Conservation (phyloP, 2,329 filamentous ascomycete species). For the Allantophomopsis cytisporea region DNA sequence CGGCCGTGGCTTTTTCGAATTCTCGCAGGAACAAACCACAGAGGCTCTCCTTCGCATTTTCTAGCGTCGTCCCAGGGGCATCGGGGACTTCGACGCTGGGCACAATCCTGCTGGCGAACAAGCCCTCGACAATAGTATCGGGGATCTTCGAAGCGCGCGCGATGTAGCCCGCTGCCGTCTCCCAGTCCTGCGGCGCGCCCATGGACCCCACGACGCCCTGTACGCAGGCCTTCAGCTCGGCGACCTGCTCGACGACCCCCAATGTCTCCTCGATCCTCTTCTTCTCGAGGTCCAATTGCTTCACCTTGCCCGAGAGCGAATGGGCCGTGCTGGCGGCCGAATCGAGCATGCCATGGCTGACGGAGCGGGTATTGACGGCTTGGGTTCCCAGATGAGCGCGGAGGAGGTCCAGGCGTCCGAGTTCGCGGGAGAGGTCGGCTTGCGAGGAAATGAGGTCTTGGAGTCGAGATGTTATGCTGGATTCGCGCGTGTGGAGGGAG, state of each 20-base stretch:
- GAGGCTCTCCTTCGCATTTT: constrained; percentile 76
- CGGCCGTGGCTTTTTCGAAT: constrained; percentile 82
- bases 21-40: constrained; percentile 86
- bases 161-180: constrained; percentile 85
- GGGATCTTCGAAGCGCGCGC: constrained; percentile 73
- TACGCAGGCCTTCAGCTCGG: constrained; percentile 92
- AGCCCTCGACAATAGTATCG: constrained; percentile 63
- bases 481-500: constrained; percentile 63
- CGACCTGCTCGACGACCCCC: constrained; percentile 86
- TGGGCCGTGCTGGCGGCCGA: constrained; percentile 75
- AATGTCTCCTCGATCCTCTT: constrained; percentile 81
- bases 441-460: constrained; percentile 70
- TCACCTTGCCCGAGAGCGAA: constrained; percentile 76
- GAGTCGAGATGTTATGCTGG: constrained; percentile 58
- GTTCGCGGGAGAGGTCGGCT: constrained; percentile 72
- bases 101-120: constrained; percentile 84
- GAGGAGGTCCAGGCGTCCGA: constrained; percentile 77
- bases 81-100: constrained; percentile 94
- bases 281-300: constrained; percentile 81
- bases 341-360: constrained; percentile 85
- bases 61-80: constrained; percentile 72
- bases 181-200: constrained; percentile 98
- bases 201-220: constrained; percentile 90
- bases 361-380: constrained; percentile 65
- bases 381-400: constrained; percentile 82